Percentiles rank a stretch among this genome's conserved stretches.
Evolutionary conservation across 345 rosid genomes (phyloP).

Genomic region (Brassica nigra): DNA sequence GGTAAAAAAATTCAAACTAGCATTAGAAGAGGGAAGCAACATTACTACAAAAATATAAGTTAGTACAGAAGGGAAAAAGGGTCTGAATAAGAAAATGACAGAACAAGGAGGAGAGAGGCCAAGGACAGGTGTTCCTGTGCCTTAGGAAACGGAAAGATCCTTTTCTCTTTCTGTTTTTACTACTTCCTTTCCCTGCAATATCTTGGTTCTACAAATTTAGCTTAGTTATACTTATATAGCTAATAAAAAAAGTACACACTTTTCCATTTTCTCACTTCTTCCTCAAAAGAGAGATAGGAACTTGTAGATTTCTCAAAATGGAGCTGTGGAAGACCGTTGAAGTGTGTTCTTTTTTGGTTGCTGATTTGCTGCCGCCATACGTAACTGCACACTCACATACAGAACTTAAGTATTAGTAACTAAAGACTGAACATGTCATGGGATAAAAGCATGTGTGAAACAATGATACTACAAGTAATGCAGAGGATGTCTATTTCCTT

Average conservation of each 20-base stretch:
- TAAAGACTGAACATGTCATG: not conserved
- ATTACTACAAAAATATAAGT: slow-evolving; percentile 28
- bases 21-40: slow-evolving; percentile 23
- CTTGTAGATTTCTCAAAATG: slow-evolving; percentile 60
- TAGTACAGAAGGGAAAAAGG: slow-evolving; percentile 22
- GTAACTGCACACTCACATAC: slow-evolving; percentile 47
- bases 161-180: slow-evolving; percentile 15
- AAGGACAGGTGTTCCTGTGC: slow-evolving; percentile 39
- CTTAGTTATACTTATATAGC: slow-evolving; percentile 33
- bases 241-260: slow-evolving; percentile 29
- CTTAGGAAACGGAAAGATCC: slow-evolving; percentile 37
- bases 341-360: slow-evolving; percentile 51
- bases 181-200: slow-evolving; percentile 24
- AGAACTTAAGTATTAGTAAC: slow-evolving; percentile 11
- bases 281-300: slow-evolving; percentile 33
- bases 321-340: slow-evolving; percentile 67
- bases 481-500: slow-evolving; percentile 17
- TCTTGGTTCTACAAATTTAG: slow-evolving; percentile 38
- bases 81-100: slow-evolving; percentile 21
- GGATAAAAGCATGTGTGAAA: slow-evolving; percentile 25
- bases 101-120: slow-evolving; percentile 29
- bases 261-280: slow-evolving; percentile 37
- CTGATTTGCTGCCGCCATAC: slow-evolving; percentile 51
- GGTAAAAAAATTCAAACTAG: not conserved
- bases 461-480: slow-evolving; percentile 22